Percentiles rank a stretch among this genome's conserved stretches.
phyloP scores from a whole-genome alignment of 106 monocot species.

The Allium fistulosum region DNA sequence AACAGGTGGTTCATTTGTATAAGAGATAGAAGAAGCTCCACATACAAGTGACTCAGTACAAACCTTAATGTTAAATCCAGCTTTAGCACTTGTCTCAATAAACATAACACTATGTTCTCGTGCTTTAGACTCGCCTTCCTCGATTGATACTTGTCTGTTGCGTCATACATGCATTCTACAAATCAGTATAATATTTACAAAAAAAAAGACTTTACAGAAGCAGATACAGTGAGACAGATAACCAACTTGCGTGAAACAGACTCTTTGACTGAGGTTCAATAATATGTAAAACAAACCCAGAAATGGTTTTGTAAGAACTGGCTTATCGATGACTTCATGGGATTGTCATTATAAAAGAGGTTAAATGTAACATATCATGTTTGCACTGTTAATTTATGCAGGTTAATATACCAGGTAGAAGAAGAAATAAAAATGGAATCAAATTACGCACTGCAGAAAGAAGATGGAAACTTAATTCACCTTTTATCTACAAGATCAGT shows the following conservation, averaged over 20 bases:
- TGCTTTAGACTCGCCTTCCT: constrained; percentile 44
- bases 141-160: constrained; percentile 42
- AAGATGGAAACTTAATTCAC: constrained; percentile 6
- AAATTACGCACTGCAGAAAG: background rate
- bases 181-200: background rate
- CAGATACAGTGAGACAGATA: too few species aligned
- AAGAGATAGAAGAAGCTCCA: background rate
- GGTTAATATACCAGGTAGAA: too few species aligned
- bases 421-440: too few species aligned
- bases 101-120: constrained; percentile 42
- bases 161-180: constrained; percentile 1
- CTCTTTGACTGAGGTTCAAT: too few species aligned
- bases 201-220: too few species aligned
- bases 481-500: constrained; percentile 49
- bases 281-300: too few species aligned
- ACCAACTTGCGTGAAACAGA: too few species aligned
- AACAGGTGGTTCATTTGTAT: background rate
- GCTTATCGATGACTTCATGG: too few species aligned
- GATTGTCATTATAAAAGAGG: too few species aligned
- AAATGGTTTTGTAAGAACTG: too few species aligned
- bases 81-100: constrained; percentile 54
- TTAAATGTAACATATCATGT: too few species aligned
- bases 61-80: constrained; percentile 47
- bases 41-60: background rate
- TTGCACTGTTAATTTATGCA: too few species aligned